These are phyloP conservation scores for Sphagnum tenellum DNA, from an alignment of 225 moss, liverwort and hornwort genomes.

Conservation along the genomic window DNA sequence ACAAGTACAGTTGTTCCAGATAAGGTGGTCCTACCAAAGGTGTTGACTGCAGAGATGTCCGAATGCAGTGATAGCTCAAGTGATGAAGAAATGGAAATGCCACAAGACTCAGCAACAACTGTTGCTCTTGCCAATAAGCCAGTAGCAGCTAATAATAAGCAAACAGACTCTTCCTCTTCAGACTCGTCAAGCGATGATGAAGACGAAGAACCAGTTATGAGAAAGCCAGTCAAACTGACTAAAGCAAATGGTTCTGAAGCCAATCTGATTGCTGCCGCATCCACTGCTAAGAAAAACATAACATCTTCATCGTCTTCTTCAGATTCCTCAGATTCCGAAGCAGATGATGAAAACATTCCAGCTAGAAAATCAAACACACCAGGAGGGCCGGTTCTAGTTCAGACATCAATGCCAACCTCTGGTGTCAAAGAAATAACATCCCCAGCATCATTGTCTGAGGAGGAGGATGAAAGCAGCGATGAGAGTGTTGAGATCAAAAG, in stretches of 20 bases:
- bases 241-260: conserved; percentile 5
- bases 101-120: conserved; percentile 4
- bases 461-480: conserved; percentile 29
- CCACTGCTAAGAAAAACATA: neutral
- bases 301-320: conserved; percentile 10
- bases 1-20: neutral
- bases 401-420: neutral
- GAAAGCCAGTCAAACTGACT: conserved; percentile 3
- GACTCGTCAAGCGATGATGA: conserved; percentile 25
- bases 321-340: conserved; percentile 4
- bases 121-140: neutral
- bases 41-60: conserved; percentile 5
- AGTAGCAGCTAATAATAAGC: conserved; percentile 13
- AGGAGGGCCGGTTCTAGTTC: neutral
- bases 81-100: conserved; percentile 41
- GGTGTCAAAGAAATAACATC: neutral
- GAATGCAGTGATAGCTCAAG: conserved; percentile 42
- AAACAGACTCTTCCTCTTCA: conserved; percentile 12
- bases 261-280: conserved; percentile 2
- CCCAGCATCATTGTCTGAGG: conserved; percentile 11
- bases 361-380: conserved; percentile 3
- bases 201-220: conserved; percentile 13
- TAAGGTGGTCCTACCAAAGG: conserved; percentile 4
- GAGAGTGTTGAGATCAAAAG: conserved; percentile 40
- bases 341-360: neutral